A percentile compares a stretch with the other conserved stretches of the same genome.
Evolutionary conservation across 116 monocot genomes (phyloP).

Genomic region (Thalassia testudinum): DNA sequence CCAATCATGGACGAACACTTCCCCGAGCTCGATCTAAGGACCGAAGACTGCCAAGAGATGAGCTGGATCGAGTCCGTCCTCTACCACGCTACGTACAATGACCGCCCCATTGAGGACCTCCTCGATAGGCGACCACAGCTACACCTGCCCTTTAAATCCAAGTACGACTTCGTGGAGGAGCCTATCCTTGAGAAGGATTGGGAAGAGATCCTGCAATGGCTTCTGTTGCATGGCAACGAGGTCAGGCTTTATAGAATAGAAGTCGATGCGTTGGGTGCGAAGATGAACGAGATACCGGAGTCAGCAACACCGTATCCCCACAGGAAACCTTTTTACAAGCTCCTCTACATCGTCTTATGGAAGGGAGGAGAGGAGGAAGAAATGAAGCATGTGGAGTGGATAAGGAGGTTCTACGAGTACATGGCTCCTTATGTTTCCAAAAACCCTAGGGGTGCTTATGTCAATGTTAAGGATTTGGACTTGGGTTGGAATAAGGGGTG

Average conservation of each 20-base stretch:
- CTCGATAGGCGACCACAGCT: constrained; percentile 1
- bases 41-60: background rate
- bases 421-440: constrained; percentile 25
- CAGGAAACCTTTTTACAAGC: constrained; percentile 6
- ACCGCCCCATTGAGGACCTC: background rate
- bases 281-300: constrained; percentile 10
- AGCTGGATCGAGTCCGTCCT: background rate
- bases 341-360: constrained; percentile 1
- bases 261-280: constrained; percentile 19
- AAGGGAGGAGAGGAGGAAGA: background rate
- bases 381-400: constrained; percentile 2
- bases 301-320: constrained; percentile 11
- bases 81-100: background rate
- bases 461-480: constrained; percentile 30
- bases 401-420: constrained; percentile 12
- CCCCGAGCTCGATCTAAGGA: background rate
- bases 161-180: constrained; percentile 28
- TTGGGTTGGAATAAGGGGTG: constrained; percentile 13
- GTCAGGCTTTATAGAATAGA: constrained; percentile 16
- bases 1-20: background rate
- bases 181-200: constrained; percentile 16
- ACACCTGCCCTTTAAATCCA: constrained; percentile 23
- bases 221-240: constrained; percentile 3
- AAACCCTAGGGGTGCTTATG: constrained; percentile 25
- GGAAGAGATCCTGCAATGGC: constrained; percentile 15